Percentiles rank a stretch among this genome's conserved stretches.
phyloP scores from a whole-genome alignment of 2,329 filamentous ascomycete genomes.

The Colletotrichum sp. region DNA sequence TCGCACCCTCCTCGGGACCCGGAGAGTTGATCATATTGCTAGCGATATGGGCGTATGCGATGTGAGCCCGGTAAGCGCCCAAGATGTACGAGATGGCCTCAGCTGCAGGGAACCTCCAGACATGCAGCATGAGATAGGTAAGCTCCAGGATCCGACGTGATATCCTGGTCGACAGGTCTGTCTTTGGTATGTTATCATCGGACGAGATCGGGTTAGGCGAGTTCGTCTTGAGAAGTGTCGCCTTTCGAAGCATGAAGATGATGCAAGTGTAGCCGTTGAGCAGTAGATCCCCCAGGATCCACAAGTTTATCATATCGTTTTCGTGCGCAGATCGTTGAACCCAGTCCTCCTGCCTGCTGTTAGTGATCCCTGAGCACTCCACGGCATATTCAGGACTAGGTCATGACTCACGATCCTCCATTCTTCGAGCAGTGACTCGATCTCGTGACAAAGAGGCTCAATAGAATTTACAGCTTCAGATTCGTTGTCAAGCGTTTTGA shows the following conservation, averaged over 20 bases:
- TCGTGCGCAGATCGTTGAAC: constrained; percentile 18
- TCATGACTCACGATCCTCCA: constrained; percentile 30
- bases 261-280: constrained; percentile 33
- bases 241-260: constrained; percentile 39
- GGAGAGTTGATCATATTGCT: background rate
- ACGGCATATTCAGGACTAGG: background rate
- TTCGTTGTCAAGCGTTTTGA: background rate
- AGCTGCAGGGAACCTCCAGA: background rate
- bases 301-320: constrained; percentile 26
- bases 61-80: background rate
- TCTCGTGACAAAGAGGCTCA: constrained; percentile 28
- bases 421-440: constrained; percentile 29
- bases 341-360: constrained; percentile 27
- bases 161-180: background rate
- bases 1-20: background rate
- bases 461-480: background rate
- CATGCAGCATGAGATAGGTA: background rate
- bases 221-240: background rate
- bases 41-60: background rate
- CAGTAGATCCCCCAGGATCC: constrained; percentile 29
- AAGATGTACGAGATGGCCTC: background rate
- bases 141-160: constrained; percentile 3
- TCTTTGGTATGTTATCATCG: constrained; percentile 1
- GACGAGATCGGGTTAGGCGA: background rate
- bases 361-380: background rate